A percentile compares a stretch with the other conserved stretches of the same genome.
These are phyloP conservation scores for Herpetomonas samuelpessoai DNA, from an alignment of 208 protist genomes.

Conservation along the genomic window DNA sequence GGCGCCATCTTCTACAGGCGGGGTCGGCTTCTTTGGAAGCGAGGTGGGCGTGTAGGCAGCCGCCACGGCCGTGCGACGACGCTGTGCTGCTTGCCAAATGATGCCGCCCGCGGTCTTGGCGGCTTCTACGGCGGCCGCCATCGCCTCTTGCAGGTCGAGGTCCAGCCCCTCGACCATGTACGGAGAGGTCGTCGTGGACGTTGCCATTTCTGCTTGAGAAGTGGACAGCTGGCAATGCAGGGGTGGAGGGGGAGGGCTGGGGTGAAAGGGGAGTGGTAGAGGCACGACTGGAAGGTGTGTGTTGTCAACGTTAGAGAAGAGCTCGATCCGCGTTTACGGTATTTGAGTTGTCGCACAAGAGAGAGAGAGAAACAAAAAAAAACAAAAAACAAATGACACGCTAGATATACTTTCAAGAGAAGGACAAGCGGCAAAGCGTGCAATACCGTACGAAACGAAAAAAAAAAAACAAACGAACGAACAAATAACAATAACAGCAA, in stretches of 20 bases:
- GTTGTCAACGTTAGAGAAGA: too few species aligned
- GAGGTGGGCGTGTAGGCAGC: slow-evolving; percentile 6
- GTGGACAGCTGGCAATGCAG: too few species aligned
- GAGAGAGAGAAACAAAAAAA: background rate
- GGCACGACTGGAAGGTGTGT: too few species aligned
- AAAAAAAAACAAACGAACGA: too few species aligned
- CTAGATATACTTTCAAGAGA: slow-evolving; percentile 1
- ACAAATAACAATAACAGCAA: too few species aligned
- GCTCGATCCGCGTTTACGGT: slow-evolving; percentile 2
- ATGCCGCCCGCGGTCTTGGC: slow-evolving; percentile 37
- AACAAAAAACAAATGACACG: slow-evolving; percentile 3
- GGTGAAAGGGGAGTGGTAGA: too few species aligned
- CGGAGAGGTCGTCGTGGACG: too few species aligned
- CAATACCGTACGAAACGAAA: too few species aligned
- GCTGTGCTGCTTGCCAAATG: slow-evolving; percentile 36
- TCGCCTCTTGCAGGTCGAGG: slow-evolving; percentile 38
- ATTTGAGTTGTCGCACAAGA: slow-evolving; percentile 4
- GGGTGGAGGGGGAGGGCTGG: too few species aligned
- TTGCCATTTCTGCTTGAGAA: too few species aligned
- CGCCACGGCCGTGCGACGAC: slow-evolving; percentile 19
- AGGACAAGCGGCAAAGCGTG: too few species aligned
- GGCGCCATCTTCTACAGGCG: too few species aligned
- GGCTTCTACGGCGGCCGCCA: slow-evolving; percentile 44
- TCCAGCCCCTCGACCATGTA: slow-evolving; percentile 9
- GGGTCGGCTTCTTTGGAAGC: background rate